Base-by-base conservation (phyloP, 164 flowering plant genomes). In the Vitis rupestris region DNA sequence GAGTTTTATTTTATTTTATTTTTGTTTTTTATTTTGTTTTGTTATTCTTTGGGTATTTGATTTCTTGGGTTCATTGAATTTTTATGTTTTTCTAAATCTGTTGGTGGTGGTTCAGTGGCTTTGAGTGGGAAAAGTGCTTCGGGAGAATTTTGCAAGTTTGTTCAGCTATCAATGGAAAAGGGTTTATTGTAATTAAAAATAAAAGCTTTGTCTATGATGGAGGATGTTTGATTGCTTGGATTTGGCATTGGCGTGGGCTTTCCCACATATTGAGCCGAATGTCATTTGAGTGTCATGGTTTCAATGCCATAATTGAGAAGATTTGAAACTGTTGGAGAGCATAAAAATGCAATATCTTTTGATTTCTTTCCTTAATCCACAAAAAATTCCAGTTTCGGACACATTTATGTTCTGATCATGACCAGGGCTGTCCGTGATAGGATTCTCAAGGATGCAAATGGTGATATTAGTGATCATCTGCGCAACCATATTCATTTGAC, bases 401-500 rank as follows among this genome's bases (percentile, higher is more conserved):
- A 63, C 61, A 55, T 71, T 69, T 55, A 59, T 73, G 70, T 66
- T 71, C 74, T 84, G 85, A 90, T 78, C 83, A 90, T 92, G 99
- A 95, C 91, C 77, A 82, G 88, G 78, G 84, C 86, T 61, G 86
- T 88, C 65, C 80, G 86, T 4, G 82, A 85, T 73, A 85, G 92
- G 75, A 81, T 87, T 76, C 87, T 88, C 48, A 93, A 88, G 78
- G 94, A 96, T 73, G 92, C 89, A 37, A 91, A 90, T 84, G 91
- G 89, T 70, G 82, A 83, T 69, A 87, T 88, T 51, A 79, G 88
- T 67, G 91, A 93, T 79, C 99, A 96, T 81, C 86, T 96, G 12
- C 91, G 93, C 30, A 89, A 87, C 71, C 98, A 96, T 70, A 90
- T 93, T 17, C 97, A 93, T 80, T 83, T 93, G 79, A 92, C 98